These are phyloP conservation scores for Apiotrichum porosum DNA, from an alignment of 1,284 basidiomycete species.

Conservation along the genomic window DNA sequence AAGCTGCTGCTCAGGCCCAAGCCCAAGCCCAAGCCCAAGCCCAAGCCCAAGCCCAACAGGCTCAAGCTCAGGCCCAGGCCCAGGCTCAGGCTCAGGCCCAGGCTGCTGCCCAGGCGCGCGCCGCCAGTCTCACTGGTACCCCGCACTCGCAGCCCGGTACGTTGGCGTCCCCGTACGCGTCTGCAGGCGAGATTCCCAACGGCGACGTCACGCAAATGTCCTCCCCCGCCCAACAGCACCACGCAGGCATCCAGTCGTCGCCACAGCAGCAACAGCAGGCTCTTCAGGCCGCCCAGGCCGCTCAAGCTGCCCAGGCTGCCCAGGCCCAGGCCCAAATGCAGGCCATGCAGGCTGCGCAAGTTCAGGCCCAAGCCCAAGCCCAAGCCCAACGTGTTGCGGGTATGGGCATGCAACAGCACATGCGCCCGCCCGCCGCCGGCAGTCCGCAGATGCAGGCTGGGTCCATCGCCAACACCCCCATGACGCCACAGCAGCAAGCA, in stretches of 20 bases:
- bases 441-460: constrained; percentile 17
- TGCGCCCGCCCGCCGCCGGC: constrained; percentile 16
- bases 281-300: constrained; percentile 14
- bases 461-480: constrained; percentile 1
- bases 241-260: constrained; percentile 13
- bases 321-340: constrained; percentile 13
- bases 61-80: constrained; percentile 14
- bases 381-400: constrained; percentile 6
- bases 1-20: constrained; percentile 13
- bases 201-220: constrained; percentile 9
- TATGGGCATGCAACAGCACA: constrained; percentile 22
- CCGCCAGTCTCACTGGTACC: constrained; percentile 18
- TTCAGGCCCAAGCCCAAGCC: constrained; percentile 6
- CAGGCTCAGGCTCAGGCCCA: constrained; percentile 10
- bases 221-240: constrained; percentile 1
- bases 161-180: constrained; percentile 24
- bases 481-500: constrained; percentile 14
- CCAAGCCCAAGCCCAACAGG: constrained; percentile 19
- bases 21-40: constrained; percentile 12
- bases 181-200: constrained; percentile 20
- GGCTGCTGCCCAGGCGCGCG: constrained; percentile 6
- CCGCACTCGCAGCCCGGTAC: constrained; percentile 25
- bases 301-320: constrained; percentile 13
- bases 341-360: constrained; percentile 14
- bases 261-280: constrained; percentile 11